Conservation (phyloP, 2,329 filamentous ascomycete genomes). For the Ambrosiella cleistominuta region DNA sequence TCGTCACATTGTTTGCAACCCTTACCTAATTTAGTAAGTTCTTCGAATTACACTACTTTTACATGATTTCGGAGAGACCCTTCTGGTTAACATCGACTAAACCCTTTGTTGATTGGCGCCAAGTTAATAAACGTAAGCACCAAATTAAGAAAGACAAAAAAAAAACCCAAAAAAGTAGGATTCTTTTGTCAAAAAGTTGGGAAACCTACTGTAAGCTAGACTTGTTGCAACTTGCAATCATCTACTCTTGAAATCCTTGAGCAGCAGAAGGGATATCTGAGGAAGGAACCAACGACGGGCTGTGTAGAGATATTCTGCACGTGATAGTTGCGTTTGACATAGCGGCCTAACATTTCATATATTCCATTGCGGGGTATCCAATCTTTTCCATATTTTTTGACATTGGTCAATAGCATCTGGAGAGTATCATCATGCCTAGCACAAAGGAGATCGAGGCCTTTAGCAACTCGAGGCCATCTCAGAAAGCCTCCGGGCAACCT, state of each 20-base stretch:
- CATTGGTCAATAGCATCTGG: neutral
- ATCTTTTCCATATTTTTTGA: neutral
- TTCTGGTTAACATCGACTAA: no score
- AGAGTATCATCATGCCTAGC: neutral
- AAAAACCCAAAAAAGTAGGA: no score
- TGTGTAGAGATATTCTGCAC: neutral
- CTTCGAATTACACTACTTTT: neutral
- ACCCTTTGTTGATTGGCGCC: no score
- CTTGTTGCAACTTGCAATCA: neutral
- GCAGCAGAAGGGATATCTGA: neutral
- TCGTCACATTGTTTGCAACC: neutral
- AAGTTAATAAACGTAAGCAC: no score
- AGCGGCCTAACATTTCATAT: neutral
- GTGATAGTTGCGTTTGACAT: neutral
- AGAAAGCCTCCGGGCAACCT: neutral
- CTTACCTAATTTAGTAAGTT: neutral
- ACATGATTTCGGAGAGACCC: no score
- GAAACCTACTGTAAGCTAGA: no score
- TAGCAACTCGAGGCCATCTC: neutral
- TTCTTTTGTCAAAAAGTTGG: no score
- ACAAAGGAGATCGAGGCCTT: slow-evolving; percentile 2
- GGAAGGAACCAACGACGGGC: neutral
- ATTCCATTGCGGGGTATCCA: neutral
- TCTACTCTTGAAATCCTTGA: neutral
- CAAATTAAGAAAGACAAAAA: no score